Evolutionary conservation across 2,329 filamentous ascomycete species (phyloP).

Genomic region (Hymenotorrendiella dingleyae): DNA sequence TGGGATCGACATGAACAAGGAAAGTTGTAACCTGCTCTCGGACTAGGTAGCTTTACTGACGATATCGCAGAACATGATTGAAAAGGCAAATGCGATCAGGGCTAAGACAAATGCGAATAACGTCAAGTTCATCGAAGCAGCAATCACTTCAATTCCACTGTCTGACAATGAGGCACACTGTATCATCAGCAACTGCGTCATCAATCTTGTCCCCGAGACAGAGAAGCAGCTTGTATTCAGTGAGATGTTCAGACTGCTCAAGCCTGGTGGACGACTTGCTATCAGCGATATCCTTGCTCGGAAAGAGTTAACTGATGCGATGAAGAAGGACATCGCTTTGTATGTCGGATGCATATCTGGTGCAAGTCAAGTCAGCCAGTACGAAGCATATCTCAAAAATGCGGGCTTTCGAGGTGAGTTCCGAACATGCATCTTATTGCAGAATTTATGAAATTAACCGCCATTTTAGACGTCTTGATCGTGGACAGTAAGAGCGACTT

Average conservation of each 20-base stretch:
- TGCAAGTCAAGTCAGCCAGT: slow-evolving; percentile 45
- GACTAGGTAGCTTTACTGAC: too few species aligned
- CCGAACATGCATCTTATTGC: not conserved
- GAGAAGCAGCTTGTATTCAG: slow-evolving; percentile 50
- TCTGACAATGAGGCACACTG: slow-evolving; percentile 40
- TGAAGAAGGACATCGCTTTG: slow-evolving; percentile 44
- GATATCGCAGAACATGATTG: slow-evolving; percentile 46
- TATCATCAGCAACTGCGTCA: slow-evolving; percentile 58
- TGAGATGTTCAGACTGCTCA: slow-evolving; percentile 53
- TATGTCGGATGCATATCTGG: slow-evolving; percentile 58
- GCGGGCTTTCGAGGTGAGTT: slow-evolving; percentile 45
- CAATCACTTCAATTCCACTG: slow-evolving; percentile 46
- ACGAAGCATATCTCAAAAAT: slow-evolving; percentile 43
- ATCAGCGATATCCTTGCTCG: slow-evolving; percentile 54
- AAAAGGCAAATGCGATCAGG: slow-evolving; percentile 41
- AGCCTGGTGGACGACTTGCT: slow-evolving; percentile 50
- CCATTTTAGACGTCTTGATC: slow-evolving; percentile 35
- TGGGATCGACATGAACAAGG: slow-evolving; percentile 41
- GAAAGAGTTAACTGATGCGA: slow-evolving; percentile 40
- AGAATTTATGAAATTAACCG: not conserved
- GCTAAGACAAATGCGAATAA: slow-evolving; percentile 36
- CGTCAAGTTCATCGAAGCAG: slow-evolving; percentile 43
- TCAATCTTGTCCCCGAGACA: slow-evolving; percentile 49
- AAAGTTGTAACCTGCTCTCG: too few species aligned
- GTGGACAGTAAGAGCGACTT: slow-evolving; percentile 41